Evolutionary conservation across 805 yeast genomes (phyloP).

Genomic region (Candida stauntonica): DNA sequence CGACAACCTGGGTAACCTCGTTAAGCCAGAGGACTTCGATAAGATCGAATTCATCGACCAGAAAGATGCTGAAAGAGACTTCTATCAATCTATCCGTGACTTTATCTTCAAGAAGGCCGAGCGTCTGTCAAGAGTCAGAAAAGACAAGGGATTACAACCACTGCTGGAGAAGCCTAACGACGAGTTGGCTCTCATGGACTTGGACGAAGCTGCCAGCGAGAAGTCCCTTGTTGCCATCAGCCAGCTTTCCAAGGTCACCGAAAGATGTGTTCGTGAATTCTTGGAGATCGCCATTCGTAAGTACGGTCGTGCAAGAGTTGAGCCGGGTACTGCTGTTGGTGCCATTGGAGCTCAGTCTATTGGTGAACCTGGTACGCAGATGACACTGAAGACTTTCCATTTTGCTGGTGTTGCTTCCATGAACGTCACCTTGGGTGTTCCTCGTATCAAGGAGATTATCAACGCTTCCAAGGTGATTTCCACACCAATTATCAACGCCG

Average conservation of each 20-base stretch:
- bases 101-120: slow-evolving; percentile 56
- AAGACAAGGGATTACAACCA: slow-evolving; percentile 44
- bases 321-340: slow-evolving; percentile 99
- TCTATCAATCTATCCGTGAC: slow-evolving; percentile 69
- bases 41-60: slow-evolving; percentile 73
- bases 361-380: slow-evolving; percentile 99
- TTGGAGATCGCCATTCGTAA: slow-evolving; percentile 73
- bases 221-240: slow-evolving; percentile 45
- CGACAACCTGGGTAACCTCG: slow-evolving; percentile 65
- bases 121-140: slow-evolving; percentile 53
- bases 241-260: slow-evolving; percentile 66
- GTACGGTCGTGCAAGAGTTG: slow-evolving; percentile 86
- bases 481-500: slow-evolving; percentile 95
- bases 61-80: slow-evolving; percentile 81
- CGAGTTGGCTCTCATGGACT: slow-evolving; percentile 37
- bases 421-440: slow-evolving; percentile 98
- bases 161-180: slow-evolving; percentile 40
- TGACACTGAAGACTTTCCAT: slow-evolving; percentile 95
- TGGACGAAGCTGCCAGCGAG: slow-evolving; percentile 34
- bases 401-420: slow-evolving; percentile 99
- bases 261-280: slow-evolving; percentile 56
- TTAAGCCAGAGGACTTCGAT: slow-evolving; percentile 39
- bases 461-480: slow-evolving; percentile 94
- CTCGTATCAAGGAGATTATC: slow-evolving; percentile 97
- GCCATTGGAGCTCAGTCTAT: slow-evolving; percentile 99